These are phyloP conservation scores for Neonectria ditissima DNA, from an alignment of 2,329 filamentous ascomycete genomes.

Conservation along the genomic window DNA sequence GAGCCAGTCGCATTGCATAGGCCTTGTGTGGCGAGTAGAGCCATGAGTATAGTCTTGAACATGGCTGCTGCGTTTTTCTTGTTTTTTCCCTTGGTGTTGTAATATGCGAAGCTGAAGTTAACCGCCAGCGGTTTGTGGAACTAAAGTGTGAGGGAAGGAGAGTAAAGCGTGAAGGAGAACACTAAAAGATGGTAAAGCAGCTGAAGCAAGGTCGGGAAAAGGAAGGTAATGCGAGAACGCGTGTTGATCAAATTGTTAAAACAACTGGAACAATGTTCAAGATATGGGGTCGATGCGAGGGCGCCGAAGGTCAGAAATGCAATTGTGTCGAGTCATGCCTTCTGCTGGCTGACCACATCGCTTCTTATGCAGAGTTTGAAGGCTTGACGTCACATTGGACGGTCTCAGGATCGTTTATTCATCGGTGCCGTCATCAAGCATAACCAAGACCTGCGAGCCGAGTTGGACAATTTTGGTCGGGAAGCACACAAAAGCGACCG, in stretches of 20 bases:
- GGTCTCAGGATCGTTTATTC: conserved; percentile 7
- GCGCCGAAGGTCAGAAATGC: background rate
- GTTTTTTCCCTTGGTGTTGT: background rate
- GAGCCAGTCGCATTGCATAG: conserved; percentile 1
- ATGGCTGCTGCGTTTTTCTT: conserved; percentile 25
- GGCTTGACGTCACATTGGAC: conserved; percentile 15
- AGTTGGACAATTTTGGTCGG: conserved; percentile 6
- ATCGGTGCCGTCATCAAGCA: background rate
- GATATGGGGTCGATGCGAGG: background rate
- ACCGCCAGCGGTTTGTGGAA: background rate
- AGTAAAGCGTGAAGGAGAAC: background rate
- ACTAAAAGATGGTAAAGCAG: background rate
- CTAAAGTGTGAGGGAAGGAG: background rate
- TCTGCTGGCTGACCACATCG: background rate
- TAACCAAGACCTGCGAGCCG: conserved; percentile 6
- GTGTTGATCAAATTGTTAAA: background rate
- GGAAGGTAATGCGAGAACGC: background rate
- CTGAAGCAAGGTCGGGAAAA: background rate
- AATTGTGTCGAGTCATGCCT: background rate
- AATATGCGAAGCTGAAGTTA: background rate
- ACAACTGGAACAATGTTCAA: background rate
- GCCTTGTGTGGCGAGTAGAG: conserved; percentile 16
- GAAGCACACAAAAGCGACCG: conserved; percentile 1
- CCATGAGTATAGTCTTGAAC: conserved; percentile 4
- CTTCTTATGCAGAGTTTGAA: conserved; percentile 5